phyloP scores from a whole-genome alignment of 192 early-diverging fungal genomes.

The Lobosporangium transversale region DNA sequence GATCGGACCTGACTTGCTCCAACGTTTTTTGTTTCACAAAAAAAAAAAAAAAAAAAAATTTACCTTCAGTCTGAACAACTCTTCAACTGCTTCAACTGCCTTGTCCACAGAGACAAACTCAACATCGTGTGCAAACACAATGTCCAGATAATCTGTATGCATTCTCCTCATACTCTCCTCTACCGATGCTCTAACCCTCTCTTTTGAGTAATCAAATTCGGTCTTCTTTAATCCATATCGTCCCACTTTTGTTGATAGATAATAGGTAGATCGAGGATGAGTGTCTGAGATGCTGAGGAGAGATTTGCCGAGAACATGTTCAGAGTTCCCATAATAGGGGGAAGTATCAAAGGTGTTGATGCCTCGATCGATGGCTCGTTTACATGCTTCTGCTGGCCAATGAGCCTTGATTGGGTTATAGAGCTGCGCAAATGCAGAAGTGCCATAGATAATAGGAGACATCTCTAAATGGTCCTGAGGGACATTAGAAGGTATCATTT shows the following conservation, averaged over 20 bases:
- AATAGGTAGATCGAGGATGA: slow-evolving; percentile 72
- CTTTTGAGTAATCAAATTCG: slow-evolving; percentile 74
- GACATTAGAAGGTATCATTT: slow-evolving; percentile 14
- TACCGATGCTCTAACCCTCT: slow-evolving; percentile 61
- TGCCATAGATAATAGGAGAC: slow-evolving; percentile 64
- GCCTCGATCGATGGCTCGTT: slow-evolving; percentile 61
- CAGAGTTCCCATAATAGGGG: slow-evolving; percentile 77
- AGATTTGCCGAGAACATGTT: slow-evolving; percentile 71
- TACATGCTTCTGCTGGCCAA: slow-evolving; percentile 58
- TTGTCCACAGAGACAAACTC: slow-evolving; percentile 74
- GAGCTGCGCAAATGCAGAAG: slow-evolving; percentile 58
- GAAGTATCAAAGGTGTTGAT: slow-evolving; percentile 79
- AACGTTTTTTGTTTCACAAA: too few relatives aligned
- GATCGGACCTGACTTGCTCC: too few relatives aligned
- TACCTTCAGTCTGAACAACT: slow-evolving; percentile 67
- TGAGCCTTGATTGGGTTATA: slow-evolving; percentile 60
- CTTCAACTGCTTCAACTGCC: slow-evolving; percentile 57
- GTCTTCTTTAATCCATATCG: slow-evolving; percentile 70
- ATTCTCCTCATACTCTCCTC: slow-evolving; percentile 67
- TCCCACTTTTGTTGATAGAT: slow-evolving; percentile 77
- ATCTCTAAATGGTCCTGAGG: slow-evolving; percentile 47
- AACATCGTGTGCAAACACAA: slow-evolving; percentile 79
- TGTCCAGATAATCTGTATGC: slow-evolving; percentile 73
- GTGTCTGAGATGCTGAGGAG: slow-evolving; percentile 56
- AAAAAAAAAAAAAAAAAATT: too few relatives aligned